phyloP scores from a whole-genome alignment of 805 yeast genomes.

The Metahyphopichia silvanorum region DNA sequence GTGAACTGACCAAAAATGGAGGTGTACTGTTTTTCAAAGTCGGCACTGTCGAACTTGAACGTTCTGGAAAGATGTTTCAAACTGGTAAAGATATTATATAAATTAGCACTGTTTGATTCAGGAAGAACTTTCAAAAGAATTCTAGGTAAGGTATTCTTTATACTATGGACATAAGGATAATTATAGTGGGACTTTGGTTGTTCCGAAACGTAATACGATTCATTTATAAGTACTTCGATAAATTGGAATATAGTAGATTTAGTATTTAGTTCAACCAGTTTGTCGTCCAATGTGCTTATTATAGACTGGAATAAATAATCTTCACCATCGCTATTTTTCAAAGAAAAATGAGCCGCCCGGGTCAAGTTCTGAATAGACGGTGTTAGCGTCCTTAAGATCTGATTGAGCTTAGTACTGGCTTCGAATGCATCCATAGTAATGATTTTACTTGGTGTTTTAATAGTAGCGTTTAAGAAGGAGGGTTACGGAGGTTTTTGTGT shows the following conservation, averaged over 20 bases:
- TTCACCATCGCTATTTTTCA: conserved; percentile 53
- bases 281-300: conserved; percentile 52
- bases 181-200: conserved; percentile 32
- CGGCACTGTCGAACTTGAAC: conserved; percentile 26
- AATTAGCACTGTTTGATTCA: conserved; percentile 30
- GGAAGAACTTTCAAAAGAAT: conserved; percentile 35
- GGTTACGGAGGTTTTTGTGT: background rate
- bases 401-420: conserved; percentile 72
- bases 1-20: conserved; percentile 27
- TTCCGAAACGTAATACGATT: conserved; percentile 30
- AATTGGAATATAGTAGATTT: conserved; percentile 68
- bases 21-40: conserved; percentile 24
- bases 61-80: conserved; percentile 35
- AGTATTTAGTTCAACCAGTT: conserved; percentile 51
- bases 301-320: conserved; percentile 71
- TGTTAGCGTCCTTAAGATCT: conserved; percentile 58
- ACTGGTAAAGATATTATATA: conserved; percentile 33
- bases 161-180: conserved; percentile 35
- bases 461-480: background rate
- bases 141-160: conserved; percentile 32
- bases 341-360: conserved; percentile 54
- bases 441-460: background rate
- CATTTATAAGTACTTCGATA: conserved; percentile 55
- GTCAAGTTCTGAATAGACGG: conserved; percentile 56
- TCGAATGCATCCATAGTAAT: conserved; percentile 83